Conservation (phyloP, 75 land plant species). For the Picea glauca region DNA sequence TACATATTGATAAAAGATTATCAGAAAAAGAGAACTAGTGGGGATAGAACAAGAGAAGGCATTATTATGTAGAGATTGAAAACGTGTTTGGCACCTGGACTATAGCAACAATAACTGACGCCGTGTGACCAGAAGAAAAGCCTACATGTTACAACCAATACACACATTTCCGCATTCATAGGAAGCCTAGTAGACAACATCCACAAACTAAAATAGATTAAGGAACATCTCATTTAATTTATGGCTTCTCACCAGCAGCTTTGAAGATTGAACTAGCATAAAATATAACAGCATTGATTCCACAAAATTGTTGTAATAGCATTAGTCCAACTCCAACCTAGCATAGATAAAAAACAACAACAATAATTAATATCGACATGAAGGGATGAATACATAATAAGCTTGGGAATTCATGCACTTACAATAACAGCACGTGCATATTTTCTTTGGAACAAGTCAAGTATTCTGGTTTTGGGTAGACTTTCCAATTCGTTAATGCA, state of each 20-base stretch:
- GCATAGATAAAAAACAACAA: background rate
- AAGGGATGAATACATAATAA: background rate
- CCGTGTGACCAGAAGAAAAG: constrained; percentile 28
- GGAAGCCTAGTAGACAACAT: background rate
- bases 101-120: constrained; percentile 35
- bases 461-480: constrained; percentile 36
- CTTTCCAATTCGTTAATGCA: constrained; percentile 16
- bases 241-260: constrained; percentile 21
- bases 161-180: background rate
- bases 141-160: constrained; percentile 26
- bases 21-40: background rate
- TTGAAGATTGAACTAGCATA: constrained; percentile 27
- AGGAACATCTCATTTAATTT: constrained; percentile 42
- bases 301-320: constrained; percentile 25
- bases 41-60: background rate
- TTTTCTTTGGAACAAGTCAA: constrained; percentile 42
- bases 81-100: constrained; percentile 50
- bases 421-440: constrained; percentile 46
- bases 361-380: background rate
- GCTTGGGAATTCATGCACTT: constrained; percentile 15
- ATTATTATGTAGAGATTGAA: background rate
- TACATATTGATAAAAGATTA: background rate
- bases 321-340: constrained; percentile 29
- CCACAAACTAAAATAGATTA: background rate
- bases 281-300: constrained; percentile 32